Evolutionary conservation across 441 rosid species (phyloP), one percentile per base, ranked within the genome.

Genomic region (Geranium incanum): DNA sequence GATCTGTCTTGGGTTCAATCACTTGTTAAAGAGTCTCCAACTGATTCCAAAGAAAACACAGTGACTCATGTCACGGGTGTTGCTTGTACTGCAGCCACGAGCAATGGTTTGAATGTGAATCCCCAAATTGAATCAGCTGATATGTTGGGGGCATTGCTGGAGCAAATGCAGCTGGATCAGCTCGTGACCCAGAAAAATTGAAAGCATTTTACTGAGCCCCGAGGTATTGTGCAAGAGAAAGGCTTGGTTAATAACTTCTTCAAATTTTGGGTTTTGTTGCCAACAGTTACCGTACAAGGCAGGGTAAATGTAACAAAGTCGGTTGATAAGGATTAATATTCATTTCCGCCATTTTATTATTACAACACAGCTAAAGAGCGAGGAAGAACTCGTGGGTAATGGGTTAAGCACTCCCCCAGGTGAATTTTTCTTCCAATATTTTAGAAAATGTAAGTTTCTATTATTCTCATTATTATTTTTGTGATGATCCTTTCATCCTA

Each of bases 141-240:
- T 74, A 86, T 80, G n/a, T 71, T 88, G 68, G 94, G 91, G 68
- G 87, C 90, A 19, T 89, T 93, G 95, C 77, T 88, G n/a, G 91
- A 92, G 85, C 91, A 86, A 77, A 80, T 88, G 85, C 85, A 87
- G 86, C 91, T 88, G 71, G 97, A 92, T 80, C 97, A 89, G 79
- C 96, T 88, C 0, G 90, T 92, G 79, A 88, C 95, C 77, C 96
- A 88, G 90, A 93, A 87, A 80, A 92, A 87, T 75, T 86, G 75
- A 82, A 81, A 69, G 38, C 69, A 75, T 79, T 70, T 76, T 71
- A 75, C 37, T 72, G 71, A 70, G 68, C 66, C 16, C 66, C 16
- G 87, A 86, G 84, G 77, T 75, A 64, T 78, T 28, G 36, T 68
- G 69, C 76, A 72, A 81, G 71, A 77, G 73, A 75, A 74, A 68